phyloP scores from a whole-genome alignment of 2,329 filamentous ascomycete genomes.

The Delphinella strobiligena region DNA sequence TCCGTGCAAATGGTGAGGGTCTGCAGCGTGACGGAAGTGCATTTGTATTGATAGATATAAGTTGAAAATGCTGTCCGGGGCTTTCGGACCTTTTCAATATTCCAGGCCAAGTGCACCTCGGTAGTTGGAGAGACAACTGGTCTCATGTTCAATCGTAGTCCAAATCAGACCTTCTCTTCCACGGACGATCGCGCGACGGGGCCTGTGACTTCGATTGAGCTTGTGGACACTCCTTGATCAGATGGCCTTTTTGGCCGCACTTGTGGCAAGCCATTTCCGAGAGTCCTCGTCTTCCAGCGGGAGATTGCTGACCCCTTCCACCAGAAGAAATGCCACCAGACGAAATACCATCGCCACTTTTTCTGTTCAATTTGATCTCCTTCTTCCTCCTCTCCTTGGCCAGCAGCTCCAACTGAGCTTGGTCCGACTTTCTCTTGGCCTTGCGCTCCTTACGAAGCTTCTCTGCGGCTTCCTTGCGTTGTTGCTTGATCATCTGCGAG shows the following conservation, averaged over 20 bases:
- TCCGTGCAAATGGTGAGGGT: too few species aligned
- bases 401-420: slow-evolving; percentile 37
- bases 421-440: slow-evolving; percentile 37
- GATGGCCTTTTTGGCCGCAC: slow-evolving; percentile 52
- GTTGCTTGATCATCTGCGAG: slow-evolving; percentile 32
- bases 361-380: slow-evolving; percentile 52
- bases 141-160: not conserved
- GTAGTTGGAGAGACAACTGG: too few species aligned
- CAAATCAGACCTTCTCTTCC: not conserved
- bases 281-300: slow-evolving; percentile 19
- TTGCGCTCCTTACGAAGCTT: slow-evolving; percentile 31
- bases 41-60: too few species aligned
- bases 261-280: slow-evolving; percentile 41
- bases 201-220: not conserved
- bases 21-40: too few species aligned
- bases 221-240: slow-evolving; percentile 42
- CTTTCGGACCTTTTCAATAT: too few species aligned
- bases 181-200: not conserved
- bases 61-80: too few species aligned
- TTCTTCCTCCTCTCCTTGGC: slow-evolving; percentile 51
- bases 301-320: slow-evolving; percentile 1
- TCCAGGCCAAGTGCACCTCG: too few species aligned
- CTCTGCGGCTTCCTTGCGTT: slow-evolving; percentile 32
- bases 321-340: slow-evolving; percentile 22
- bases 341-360: slow-evolving; percentile 46